Conservation (phyloP, 2,329 filamentous ascomycete genomes). For the Aspergillus intermedius region DNA sequence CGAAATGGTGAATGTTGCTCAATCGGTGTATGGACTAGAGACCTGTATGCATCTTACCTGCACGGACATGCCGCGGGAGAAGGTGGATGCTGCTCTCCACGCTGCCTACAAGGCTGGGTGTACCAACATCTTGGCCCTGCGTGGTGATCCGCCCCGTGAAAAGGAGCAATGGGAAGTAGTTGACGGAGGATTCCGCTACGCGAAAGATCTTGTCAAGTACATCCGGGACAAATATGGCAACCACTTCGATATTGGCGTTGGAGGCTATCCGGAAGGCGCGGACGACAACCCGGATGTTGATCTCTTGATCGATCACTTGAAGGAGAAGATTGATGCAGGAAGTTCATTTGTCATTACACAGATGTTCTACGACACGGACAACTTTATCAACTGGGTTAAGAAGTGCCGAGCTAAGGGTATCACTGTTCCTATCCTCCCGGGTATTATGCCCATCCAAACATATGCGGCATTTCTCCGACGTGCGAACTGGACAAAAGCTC, state of each 20-base stretch:
- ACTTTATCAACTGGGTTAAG: slow-evolving; percentile 84
- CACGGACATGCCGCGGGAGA: slow-evolving; percentile 92
- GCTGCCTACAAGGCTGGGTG: slow-evolving; percentile 91
- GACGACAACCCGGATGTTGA: slow-evolving; percentile 90
- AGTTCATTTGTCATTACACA: slow-evolving; percentile 93
- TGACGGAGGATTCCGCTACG: slow-evolving; percentile 83
- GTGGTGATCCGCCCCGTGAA: slow-evolving; percentile 89
- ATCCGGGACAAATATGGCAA: slow-evolving; percentile 73
- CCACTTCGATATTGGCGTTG: slow-evolving; percentile 96
- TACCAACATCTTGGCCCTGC: slow-evolving; percentile 90
- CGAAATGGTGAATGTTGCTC: slow-evolving; percentile 95
- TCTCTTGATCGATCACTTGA: slow-evolving; percentile 78
- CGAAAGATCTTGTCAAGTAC: slow-evolving; percentile 80
- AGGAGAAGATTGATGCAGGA: slow-evolving; percentile 94
- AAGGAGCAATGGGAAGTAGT: slow-evolving; percentile 88
- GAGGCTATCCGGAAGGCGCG: slow-evolving; percentile 90
- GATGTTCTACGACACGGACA: slow-evolving; percentile 98
- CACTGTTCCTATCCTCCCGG: slow-evolving; percentile 72
- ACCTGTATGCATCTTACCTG: slow-evolving; percentile 99
- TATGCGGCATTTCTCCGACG: slow-evolving; percentile 87
- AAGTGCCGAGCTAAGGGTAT: slow-evolving; percentile 83
- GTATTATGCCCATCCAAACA: slow-evolving; percentile 91
- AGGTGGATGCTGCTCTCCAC: slow-evolving; percentile 80
- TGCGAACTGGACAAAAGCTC: slow-evolving; percentile 84
- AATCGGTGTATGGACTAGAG: slow-evolving; percentile 91